A percentile compares a stretch with the other conserved stretches of the same genome.
Conservation (phyloP, 2,329 filamentous ascomycete genomes). For the Neodidymelliopsis sp. region DNA sequence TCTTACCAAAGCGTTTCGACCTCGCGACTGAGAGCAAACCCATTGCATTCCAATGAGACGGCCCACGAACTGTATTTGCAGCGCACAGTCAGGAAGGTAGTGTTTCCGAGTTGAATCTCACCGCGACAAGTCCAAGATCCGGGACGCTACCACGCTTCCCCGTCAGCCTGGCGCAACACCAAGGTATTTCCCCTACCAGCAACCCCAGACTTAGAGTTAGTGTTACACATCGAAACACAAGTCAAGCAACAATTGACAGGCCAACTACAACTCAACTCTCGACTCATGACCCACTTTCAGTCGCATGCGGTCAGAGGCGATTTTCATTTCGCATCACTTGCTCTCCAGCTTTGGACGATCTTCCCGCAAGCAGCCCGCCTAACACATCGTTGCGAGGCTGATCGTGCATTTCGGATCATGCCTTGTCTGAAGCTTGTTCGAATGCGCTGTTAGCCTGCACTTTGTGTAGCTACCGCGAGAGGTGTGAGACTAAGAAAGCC, state of each 20-base stretch:
- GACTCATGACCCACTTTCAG: too few species aligned
- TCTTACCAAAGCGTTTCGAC: too few species aligned
- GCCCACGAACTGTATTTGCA: too few species aligned
- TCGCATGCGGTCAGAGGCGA: constrained; percentile 1
- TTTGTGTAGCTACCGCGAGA: neutral
- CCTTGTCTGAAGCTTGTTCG: neutral
- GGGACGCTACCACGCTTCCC: constrained; percentile 13
- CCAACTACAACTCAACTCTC: neutral
- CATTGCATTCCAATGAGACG: too few species aligned
- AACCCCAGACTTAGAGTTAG: constrained; percentile 7
- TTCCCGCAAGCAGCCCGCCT: constrained; percentile 4
- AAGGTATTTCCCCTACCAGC: constrained; percentile 7
- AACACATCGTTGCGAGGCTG: constrained; percentile 3
- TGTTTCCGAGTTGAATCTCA: neutral
- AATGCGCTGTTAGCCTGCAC: neutral
- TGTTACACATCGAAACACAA: constrained; percentile 17
- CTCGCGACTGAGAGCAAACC: too few species aligned
- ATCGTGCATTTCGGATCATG: neutral
- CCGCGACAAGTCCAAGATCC: constrained; percentile 2
- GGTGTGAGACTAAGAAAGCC: neutral
- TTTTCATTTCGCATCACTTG: constrained; percentile 7
- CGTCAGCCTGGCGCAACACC: constrained; percentile 8
- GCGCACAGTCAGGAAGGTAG: neutral
- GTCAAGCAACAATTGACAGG: constrained; percentile 12
- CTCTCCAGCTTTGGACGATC: constrained; percentile 1